Base-by-base conservation (phyloP, 2,329 filamentous ascomycete species). In the Penicillium polonicum region DNA sequence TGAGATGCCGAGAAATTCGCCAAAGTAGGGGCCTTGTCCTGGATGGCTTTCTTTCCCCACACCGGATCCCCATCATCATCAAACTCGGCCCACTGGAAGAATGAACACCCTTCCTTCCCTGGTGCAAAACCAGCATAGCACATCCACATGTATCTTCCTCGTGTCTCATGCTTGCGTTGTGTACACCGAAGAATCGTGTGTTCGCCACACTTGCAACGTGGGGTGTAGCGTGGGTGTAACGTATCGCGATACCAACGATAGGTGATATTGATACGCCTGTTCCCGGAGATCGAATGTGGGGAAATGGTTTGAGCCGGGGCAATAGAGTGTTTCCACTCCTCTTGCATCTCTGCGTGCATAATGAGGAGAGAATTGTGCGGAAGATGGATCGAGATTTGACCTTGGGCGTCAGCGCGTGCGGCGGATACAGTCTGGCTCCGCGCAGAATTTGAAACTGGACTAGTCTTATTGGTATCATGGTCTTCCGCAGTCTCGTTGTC, bases 271-370 rank as follows among this genome's bases (percentile, higher is more conserved):
- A 99, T 92, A 41, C 94, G 83, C 62, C 85, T 87, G 65, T 87
- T 92, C 0, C 88, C 88, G 0, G 92, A 84, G 1, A 96, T 72
- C 0, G 92, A 91, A 72, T 99, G 94, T 1, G 91, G 91, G 60
- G 92, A 88, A 58, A 97, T 89, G 4, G 87, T 85, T 48, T 82
- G 80, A 0, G 89, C 87, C 0, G 92, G 89, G 0, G 86, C 81
- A 43, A 99, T 89, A 64, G 85, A 84, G 73, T 99, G 94, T 73
- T 97, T 97, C 92, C 92, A 97, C 70, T 90, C 88, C 70, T 97
- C 93, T 70, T 97, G 93, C 91, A 96, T 97, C 71, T 96, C 91
- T 0, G 93, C 92, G 69, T 97, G 92, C 94, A 99, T 97, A 10
- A 97, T 82, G 0, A 99, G 82, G 0, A 97, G 82, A 0, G 91